Base-by-base conservation (phyloP, 2,329 filamentous ascomycete genomes). In the Colletotrichum endophyticum region DNA sequence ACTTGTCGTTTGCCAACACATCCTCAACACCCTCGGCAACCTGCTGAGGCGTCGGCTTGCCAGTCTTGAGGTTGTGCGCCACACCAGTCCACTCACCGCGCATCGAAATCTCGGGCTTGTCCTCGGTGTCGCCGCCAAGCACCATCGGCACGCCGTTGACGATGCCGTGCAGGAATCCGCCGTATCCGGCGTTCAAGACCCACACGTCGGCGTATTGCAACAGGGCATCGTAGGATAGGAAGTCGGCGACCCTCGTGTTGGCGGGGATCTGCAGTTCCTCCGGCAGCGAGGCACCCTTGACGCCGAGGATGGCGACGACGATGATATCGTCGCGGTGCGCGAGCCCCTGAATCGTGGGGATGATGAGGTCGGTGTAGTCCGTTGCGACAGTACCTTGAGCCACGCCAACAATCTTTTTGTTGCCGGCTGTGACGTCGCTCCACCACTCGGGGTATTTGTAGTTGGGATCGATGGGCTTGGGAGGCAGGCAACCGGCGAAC, bases 111-210 rank as follows among this genome's bases (percentile, higher is more conserved):
- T 88, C 86, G 4, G 82, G 80, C 80, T 88, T 88, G 70, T 87
- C 87, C 53, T 85, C 84, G 44, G 81, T 83, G 19, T 81, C 79
- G 4, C 88, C 89, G 0, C 86, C 85, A 32, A 89, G 80, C 4
- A 90, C 86, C 80, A 90, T 84, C 5, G 89, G 88, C 25, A 89
- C 86, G 2, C 87, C 87, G 72, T 87, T 84, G 34, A 84, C 82
- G 4, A 89, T 79, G 9, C 84, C 85, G 72, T 89, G 87, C 27
- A 85, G 81, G 70, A 89, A 84, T 1, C 86, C 87, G 7, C 88
- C 88, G 71, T 88, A 90, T 2, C 88, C 88, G 7, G 85, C 88
- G 66, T 90, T 90, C 25, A 84, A 84, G 16, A 90, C 83, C 57
- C 89, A 88, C 0, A 88, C 84, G 53, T 85, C 87, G 39, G 83